Evolutionary conservation across 768 basidiomycete genomes (phyloP), one percentile per base, ranked within the genome.

Genomic region (Naganishia kalamii): DNA sequence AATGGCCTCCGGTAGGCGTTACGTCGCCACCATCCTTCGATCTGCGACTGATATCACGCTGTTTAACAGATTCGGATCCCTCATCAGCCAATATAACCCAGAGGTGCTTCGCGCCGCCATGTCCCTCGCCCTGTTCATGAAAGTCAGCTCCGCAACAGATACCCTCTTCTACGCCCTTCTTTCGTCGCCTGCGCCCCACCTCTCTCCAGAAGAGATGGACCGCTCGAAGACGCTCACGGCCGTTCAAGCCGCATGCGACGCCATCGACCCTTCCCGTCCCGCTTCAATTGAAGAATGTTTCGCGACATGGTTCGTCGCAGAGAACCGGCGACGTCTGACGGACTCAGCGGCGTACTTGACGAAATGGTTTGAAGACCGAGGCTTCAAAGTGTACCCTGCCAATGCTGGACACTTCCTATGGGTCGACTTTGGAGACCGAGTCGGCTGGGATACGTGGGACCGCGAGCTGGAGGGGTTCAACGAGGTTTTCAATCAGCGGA

Each of bases 351-450:
- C 64, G 50, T 21, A 70, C 51, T 48, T 73, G 10, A 63, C 72
- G 32, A 48, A 27, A 3, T 77, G 76, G 76, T 77, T 77, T 44
- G 67, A 66, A 30, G 52, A 60, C 1, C 46, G 74, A 19, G 73
- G 74, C 3, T 71, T 77, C 11, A 41, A 62, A 5, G 76, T 77
- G 2, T 71, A 72, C 1, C 30, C 69, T n/a, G 68, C 68, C 5
- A 72, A 74, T 63, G 74, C 76, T 0, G 76, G 76, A 1, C 69
- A 77, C 47, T 77, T 75, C 66, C 62, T 74, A n/a, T 77, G 76
- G 76, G 71, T 75, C 32, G 66, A 77, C 41, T 57, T 77, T 0
- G 74, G 73, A 5, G 63, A 41, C 17, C 57, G 62, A 32, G 59
- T 77, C 12, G 72, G 71, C 7, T 75, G 72, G 63, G 37, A 29